A percentile compares a stretch with the other conserved stretches of the same genome.
phyloP scores from a whole-genome alignment of 179 eudicot species.

The Gypsophila paniculata region DNA sequence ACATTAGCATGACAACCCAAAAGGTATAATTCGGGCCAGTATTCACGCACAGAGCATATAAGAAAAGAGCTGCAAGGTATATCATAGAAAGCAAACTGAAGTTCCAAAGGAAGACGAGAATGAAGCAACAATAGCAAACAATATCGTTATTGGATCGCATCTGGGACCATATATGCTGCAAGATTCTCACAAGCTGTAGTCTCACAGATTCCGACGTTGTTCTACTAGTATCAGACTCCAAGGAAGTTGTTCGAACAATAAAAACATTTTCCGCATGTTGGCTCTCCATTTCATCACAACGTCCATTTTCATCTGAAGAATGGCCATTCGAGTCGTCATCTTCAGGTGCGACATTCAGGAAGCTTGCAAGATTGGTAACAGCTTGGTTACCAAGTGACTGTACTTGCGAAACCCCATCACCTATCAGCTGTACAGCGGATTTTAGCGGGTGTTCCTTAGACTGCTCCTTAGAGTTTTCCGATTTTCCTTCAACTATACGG shows the following conservation, averaged over 20 bases:
- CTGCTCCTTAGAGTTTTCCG: conserved; percentile 41
- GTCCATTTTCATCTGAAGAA: conserved; percentile 47
- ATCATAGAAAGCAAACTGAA: conserved; percentile 95
- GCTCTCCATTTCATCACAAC: conserved; percentile 39
- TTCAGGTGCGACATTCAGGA: conserved; percentile 67
- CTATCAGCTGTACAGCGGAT: conserved; percentile 84
- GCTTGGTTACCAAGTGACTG: conserved; percentile 94
- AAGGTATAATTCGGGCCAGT: conserved; percentile 77
- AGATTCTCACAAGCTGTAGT: conserved; percentile 66
- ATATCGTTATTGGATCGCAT: conserved; percentile 94
- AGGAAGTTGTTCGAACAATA: conserved; percentile 56
- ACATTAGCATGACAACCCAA: conserved; percentile 88
- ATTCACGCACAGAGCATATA: conserved; percentile 93
- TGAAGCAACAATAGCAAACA: conserved; percentile 92
- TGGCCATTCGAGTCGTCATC: conserved; percentile 55
- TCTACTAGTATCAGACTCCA: conserved; percentile 77
- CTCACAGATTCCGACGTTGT: conserved; percentile 58
- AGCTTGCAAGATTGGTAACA: conserved; percentile 72
- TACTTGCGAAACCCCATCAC: conserved; percentile 95
- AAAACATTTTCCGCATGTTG: conserved; percentile 31
- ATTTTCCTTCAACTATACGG: conserved; percentile 30
- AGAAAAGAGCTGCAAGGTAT: conserved; percentile 82
- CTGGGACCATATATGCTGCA: conserved; percentile 78
- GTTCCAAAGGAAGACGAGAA: conserved; percentile 89
- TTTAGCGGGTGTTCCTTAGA: conserved; percentile 62